Evolutionary conservation across 2,329 filamentous ascomycete genomes (phyloP).

Genomic region (Nannizziopsis barbatae): DNA sequence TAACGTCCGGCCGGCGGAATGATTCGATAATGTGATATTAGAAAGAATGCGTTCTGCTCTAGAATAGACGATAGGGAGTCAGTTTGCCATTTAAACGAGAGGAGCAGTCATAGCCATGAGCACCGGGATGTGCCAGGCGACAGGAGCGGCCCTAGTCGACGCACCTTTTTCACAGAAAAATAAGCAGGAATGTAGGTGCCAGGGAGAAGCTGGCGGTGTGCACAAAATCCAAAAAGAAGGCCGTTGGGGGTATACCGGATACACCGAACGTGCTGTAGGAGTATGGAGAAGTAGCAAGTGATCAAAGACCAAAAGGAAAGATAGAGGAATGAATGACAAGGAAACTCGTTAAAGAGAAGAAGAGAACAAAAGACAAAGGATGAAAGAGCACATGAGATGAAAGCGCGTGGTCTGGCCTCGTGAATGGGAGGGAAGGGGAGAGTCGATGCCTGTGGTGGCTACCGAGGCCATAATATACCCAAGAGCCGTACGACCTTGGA

Average conservation of each 20-base stretch:
- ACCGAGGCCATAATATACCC: slow-evolving; percentile 6
- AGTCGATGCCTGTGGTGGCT: background rate
- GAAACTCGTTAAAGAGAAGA: slow-evolving; percentile 8
- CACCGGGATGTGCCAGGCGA: background rate
- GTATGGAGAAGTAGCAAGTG: background rate
- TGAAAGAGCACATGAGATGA: slow-evolving; percentile 2
- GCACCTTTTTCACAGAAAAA: slow-evolving; percentile 1
- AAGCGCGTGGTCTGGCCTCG: slow-evolving; percentile 9
- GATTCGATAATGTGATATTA: slow-evolving; percentile 7
- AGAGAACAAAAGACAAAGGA: background rate
- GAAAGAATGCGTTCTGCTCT: background rate
- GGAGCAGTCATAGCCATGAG: background rate
- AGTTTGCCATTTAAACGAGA: background rate
- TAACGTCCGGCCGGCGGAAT: slow-evolving; percentile 9
- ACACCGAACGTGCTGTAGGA: background rate
- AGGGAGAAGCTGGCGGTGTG: background rate
- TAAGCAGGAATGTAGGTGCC: background rate
- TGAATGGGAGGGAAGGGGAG: background rate
- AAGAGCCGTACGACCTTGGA: background rate
- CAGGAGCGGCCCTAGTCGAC: background rate
- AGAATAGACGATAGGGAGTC: background rate
- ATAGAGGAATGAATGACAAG: slow-evolving; percentile 4
- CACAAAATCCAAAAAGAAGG: background rate
- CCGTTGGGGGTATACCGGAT: slow-evolving; percentile 10
- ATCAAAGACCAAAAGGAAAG: background rate